Conservation (phyloP, 495 filamentous ascomycete species). For the Penicillium arizonense region DNA sequence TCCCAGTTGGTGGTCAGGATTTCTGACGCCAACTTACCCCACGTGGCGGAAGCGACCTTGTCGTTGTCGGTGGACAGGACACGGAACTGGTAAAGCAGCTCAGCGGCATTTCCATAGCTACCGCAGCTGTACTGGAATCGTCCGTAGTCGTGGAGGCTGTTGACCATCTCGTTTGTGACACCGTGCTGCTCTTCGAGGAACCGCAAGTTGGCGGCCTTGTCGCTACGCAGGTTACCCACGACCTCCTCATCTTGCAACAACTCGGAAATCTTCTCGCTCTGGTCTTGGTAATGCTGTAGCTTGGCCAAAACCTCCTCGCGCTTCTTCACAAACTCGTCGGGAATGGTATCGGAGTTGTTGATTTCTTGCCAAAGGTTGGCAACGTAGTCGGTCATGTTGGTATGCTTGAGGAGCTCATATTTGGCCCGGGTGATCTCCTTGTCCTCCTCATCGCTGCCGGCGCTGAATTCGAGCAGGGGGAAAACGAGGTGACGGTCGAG, state of each 20-base stretch:
- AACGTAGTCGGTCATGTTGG: slow-evolving; percentile 98
- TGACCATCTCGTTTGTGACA: slow-evolving; percentile 91
- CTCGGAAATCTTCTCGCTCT: slow-evolving; percentile 80
- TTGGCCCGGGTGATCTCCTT: slow-evolving; percentile 76
- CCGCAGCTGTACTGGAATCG: slow-evolving; percentile 96
- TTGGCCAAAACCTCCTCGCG: slow-evolving; percentile 82
- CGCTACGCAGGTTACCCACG: slow-evolving; percentile 79
- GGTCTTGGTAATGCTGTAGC: slow-evolving; percentile 76
- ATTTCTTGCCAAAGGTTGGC: slow-evolving; percentile 84
- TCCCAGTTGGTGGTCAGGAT: slow-evolving; percentile 95
- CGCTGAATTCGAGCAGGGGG: slow-evolving; percentile 85
- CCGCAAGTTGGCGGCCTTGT: slow-evolving; percentile 96
- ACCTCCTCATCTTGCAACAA: slow-evolving; percentile 84
- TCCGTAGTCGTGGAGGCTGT: slow-evolving; percentile 89
- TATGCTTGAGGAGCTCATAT: slow-evolving; percentile 88
- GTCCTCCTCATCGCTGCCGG: slow-evolving; percentile 55
- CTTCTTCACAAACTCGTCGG: slow-evolving; percentile 82
- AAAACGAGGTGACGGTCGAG: slow-evolving; percentile 96
- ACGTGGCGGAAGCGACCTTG: slow-evolving; percentile 90
- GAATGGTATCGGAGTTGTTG: slow-evolving; percentile 71
- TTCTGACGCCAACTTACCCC: slow-evolving; percentile 93
- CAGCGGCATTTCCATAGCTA: slow-evolving; percentile 82
- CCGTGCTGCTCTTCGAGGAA: slow-evolving; percentile 92
- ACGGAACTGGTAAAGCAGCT: slow-evolving; percentile 92
- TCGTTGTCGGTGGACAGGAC: slow-evolving; percentile 97